phyloP scores from a whole-genome alignment of 345 rosid genomes.

The Ricinus communis region DNA sequence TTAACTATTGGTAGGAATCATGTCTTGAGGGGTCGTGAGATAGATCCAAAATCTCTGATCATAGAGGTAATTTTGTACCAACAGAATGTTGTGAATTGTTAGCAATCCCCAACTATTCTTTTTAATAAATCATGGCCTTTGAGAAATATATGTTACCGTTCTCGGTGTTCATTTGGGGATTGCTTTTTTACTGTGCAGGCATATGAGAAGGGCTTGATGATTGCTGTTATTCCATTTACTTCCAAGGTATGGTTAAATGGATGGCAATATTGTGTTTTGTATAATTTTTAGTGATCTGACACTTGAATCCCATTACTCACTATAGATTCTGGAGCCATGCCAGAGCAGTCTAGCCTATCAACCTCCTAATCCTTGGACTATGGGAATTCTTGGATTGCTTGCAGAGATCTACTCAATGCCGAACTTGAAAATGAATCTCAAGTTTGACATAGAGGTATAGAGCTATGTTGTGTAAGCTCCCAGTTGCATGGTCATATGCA shows the following conservation, averaged over 20 bases:
- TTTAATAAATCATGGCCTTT: not conserved
- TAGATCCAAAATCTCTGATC: constrained; percentile 97
- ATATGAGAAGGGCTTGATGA: constrained; percentile 97
- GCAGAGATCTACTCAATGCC: constrained; percentile 96
- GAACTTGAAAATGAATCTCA: constrained; percentile 95
- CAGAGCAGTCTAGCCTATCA: constrained; percentile 91
- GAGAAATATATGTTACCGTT: not conserved
- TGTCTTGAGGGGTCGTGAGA: constrained; percentile 89
- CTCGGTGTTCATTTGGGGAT: not conserved
- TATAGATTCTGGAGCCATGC: constrained; percentile 91
- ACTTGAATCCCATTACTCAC: constrained; percentile 6
- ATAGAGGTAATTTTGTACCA: constrained; percentile 57
- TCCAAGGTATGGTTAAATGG: constrained; percentile 60
- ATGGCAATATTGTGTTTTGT: constrained; percentile 8
- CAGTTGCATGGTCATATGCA: not conserved
- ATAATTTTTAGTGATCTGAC: constrained; percentile 13
- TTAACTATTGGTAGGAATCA: constrained; percentile 95
- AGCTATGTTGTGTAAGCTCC: not conserved
- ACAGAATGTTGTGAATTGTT: not conserved
- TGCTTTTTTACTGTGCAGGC: constrained; percentile 50
- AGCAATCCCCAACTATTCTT: not conserved
- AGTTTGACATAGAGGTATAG: constrained; percentile 95
- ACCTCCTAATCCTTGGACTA: constrained; percentile 99
- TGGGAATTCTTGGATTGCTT: constrained; percentile 91
- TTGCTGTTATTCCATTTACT: constrained; percentile 98